Conservation (phyloP, 2,329 filamentous ascomycete species). For the Knufia fluminis region DNA sequence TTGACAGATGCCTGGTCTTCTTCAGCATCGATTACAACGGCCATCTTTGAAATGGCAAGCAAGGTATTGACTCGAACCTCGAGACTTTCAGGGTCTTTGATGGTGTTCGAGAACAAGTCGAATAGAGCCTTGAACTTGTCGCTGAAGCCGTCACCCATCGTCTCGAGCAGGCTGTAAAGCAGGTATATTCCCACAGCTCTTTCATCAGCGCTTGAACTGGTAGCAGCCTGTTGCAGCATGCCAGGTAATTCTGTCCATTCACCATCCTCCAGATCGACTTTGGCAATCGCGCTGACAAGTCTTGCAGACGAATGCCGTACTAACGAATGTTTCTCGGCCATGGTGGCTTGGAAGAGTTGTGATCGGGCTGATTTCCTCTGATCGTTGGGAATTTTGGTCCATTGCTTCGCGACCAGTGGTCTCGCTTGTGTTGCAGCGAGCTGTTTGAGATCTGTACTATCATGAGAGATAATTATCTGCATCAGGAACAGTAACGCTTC, state of each 20-base stretch:
- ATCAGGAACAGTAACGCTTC: constrained; percentile 77
- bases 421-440: constrained; percentile 84
- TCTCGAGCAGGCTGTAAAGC: constrained; percentile 83
- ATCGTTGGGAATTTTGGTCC: constrained; percentile 61
- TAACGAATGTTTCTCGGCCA: constrained; percentile 67
- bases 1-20: constrained; percentile 67
- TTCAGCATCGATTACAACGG: constrained; percentile 79
- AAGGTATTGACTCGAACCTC: constrained; percentile 94
- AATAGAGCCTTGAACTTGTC: constrained; percentile 75
- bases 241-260: constrained; percentile 76
- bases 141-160: constrained; percentile 72
- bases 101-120: constrained; percentile 72
- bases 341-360: constrained; percentile 71
- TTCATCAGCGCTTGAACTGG: constrained; percentile 63
- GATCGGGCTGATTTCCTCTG: constrained; percentile 75
- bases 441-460: constrained; percentile 65
- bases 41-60: constrained; percentile 76
- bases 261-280: constrained; percentile 75
- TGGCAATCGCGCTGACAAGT: constrained; percentile 77
- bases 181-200: constrained; percentile 90
- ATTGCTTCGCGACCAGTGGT: constrained; percentile 76
- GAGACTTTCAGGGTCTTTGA: constrained; percentile 79
- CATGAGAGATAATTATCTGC: constrained; percentile 76
- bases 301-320: constrained; percentile 81
- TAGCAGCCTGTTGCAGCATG: constrained; percentile 69